Conservation (phyloP, 1,284 basidiomycete genomes). For the Mrakiaceae sp. region DNA sequence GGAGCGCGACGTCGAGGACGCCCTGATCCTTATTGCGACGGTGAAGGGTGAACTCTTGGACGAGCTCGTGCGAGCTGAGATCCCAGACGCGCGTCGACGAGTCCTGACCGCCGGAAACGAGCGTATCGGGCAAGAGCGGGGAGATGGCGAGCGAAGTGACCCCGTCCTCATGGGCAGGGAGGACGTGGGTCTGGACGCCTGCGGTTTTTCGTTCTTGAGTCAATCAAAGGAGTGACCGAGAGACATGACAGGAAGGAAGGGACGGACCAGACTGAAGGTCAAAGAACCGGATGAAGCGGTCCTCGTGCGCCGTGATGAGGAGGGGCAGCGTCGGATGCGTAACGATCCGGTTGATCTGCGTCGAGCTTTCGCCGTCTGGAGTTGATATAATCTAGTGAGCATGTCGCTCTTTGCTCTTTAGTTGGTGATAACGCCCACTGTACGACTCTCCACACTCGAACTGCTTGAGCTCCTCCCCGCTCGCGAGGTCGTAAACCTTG, state of each 20-base stretch:
- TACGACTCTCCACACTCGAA: constrained; percentile 58
- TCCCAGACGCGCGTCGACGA: constrained; percentile 95
- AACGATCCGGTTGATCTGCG: constrained; percentile 79
- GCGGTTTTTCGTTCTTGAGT: constrained; percentile 13
- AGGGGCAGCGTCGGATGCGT: constrained; percentile 85
- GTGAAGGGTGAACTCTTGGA: constrained; percentile 80
- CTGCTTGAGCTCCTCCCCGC: constrained; percentile 61
- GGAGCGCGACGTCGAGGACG: constrained; percentile 55
- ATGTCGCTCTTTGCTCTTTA: too few species aligned
- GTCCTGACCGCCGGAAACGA: constrained; percentile 86
- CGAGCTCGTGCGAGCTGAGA: constrained; percentile 39
- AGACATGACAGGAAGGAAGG: not conserved
- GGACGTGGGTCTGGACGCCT: constrained; percentile 77
- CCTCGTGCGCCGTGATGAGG: constrained; percentile 83
- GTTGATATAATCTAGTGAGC: not conserved
- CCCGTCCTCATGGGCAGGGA: constrained; percentile 80
- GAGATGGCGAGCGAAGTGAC: constrained; percentile 86
- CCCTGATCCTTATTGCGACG: constrained; percentile 81
- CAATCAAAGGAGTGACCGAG: not conserved
- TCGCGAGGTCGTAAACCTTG: constrained; percentile 81
- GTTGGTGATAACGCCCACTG: constrained; percentile 39
- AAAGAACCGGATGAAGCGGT: constrained; percentile 83
- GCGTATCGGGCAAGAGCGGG: constrained; percentile 43
- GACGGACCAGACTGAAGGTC: constrained; percentile 64
- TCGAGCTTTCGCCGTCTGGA: constrained; percentile 54